A percentile compares a stretch with the other conserved stretches of the same genome.
phyloP scores from a whole-genome alignment of 2,329 filamentous ascomycete species.

The Colletotrichum navitas region DNA sequence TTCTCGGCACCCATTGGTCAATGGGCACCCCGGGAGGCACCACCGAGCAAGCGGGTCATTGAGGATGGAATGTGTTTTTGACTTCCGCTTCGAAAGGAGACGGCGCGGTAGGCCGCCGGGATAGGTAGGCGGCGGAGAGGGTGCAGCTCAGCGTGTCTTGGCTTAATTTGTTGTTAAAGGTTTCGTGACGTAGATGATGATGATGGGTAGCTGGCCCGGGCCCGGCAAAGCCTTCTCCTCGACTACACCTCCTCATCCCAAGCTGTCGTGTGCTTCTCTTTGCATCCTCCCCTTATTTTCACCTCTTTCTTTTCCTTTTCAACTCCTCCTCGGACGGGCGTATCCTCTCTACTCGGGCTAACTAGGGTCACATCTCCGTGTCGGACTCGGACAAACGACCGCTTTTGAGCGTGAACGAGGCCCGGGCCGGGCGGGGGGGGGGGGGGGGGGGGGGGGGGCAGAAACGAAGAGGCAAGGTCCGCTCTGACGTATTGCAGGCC shows the following conservation, averaged over 20 bases:
- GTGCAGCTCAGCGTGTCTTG: not conserved
- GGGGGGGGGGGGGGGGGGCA: too few species aligned
- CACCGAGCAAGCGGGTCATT: conserved; percentile 1
- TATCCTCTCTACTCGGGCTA: not conserved
- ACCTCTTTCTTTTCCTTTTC: not conserved
- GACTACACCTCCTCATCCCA: not conserved
- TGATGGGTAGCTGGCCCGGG: not conserved
- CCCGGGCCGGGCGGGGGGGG: too few species aligned
- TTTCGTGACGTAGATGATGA: conserved; percentile 28
- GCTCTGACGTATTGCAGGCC: conserved; percentile 33
- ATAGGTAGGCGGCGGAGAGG: not conserved
- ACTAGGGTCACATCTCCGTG: not conserved
- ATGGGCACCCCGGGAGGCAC: not conserved
- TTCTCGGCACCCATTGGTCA: not conserved
- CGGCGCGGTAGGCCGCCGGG: not conserved
- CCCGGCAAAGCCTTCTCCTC: not conserved
- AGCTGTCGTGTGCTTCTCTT: not conserved
- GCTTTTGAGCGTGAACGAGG: conserved; percentile 1
- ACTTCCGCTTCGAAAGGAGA: not conserved
- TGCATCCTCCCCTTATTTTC: not conserved
- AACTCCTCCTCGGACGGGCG: not conserved
- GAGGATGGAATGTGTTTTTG: not conserved
- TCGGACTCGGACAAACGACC: not conserved
- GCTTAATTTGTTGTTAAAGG: not conserved
- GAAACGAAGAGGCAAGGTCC: not conserved